Base-by-base conservation (phyloP, 768 basidiomycete species). In the Boletus insuetus region DNA sequence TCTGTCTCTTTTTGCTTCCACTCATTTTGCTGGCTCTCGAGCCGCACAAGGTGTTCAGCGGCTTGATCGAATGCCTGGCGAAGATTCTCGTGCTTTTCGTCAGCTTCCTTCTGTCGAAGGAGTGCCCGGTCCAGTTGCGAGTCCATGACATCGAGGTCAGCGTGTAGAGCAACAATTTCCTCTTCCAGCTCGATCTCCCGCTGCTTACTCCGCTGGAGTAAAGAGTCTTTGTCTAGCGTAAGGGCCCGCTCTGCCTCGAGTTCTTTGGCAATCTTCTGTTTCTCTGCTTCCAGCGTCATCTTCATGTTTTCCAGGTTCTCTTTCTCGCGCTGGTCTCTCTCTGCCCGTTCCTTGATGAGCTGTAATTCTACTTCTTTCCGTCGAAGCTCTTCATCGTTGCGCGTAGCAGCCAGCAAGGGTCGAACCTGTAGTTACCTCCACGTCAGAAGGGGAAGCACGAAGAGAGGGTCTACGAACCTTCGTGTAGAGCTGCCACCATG, bases 401-500 rank as follows among this genome's bases (percentile, higher is more conserved):
- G 79, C 2, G 96, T 96, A 0, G 95, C 95, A 20, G 92, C 92
- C 31, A 99, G 80, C 14, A 98, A 71, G 0, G 97, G 97, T 34
- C 95, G 89, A 19, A 99, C 86, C 89, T 91, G 53, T n/a, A 44
- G 20, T 53, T 39, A 6, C 24, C 49, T 63, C 52, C 54, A 43
- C 3, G 51, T 61, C 47, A 59, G 47, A 22, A 44, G 41, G 39
- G 10, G 49, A 34, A 41, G 19, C 22, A 3, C 34, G 14, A 14
- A 51, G n/a, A 34, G 22, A 37, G 14, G 4, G 0, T 17, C 7
- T 13, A 52, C 71, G 43, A 57, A 84, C 93, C 78, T 96, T 96
- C 3, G 94, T 94, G 68, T 95, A 99, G 10, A 98, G 79, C 58
- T 94, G 90, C 97, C 97, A 99, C 97, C 97, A 98, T 2, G 96